A percentile compares a stretch with the other conserved stretches of the same genome.
phyloP scores from a whole-genome alignment of 495 filamentous ascomycete genomes.

The Trichocladium uniseriatum region DNA sequence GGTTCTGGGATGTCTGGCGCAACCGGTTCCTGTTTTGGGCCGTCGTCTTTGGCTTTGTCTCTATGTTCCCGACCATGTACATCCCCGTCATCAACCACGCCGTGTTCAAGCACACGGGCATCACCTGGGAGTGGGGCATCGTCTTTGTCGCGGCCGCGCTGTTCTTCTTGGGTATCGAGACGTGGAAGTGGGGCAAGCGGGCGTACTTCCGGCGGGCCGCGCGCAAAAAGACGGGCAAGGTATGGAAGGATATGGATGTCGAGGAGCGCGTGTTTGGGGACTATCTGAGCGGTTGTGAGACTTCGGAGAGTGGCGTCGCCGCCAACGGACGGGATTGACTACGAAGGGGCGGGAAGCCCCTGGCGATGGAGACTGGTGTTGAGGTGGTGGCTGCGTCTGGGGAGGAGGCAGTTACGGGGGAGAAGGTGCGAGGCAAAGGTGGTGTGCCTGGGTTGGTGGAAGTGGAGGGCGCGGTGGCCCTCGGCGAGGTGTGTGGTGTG shows the following conservation, averaged over 20 bases:
- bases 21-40: slow-evolving; percentile 72
- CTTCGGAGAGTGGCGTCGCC: not conserved
- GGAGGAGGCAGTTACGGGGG: not conserved
- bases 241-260: slow-evolving; percentile 33
- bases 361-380: slow-evolving; percentile 6
- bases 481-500: too few species aligned
- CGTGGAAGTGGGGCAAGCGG: slow-evolving; percentile 58
- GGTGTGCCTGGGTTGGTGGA: not conserved
- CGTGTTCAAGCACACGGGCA: slow-evolving; percentile 66
- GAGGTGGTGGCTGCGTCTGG: not conserved
- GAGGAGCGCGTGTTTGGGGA: slow-evolving; percentile 34
- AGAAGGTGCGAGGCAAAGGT: not conserved
- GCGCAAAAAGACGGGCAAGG: slow-evolving; percentile 12
- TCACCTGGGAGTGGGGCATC: slow-evolving; percentile 65
- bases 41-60: slow-evolving; percentile 55
- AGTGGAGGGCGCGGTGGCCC: too few species aligned
- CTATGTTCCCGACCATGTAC: slow-evolving; percentile 63
- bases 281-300: slow-evolving; percentile 19
- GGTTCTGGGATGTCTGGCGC: slow-evolving; percentile 55
- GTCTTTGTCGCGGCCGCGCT: slow-evolving; percentile 48
- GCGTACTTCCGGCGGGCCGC: slow-evolving; percentile 16
- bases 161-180: slow-evolving; percentile 53
- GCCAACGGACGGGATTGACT: slow-evolving; percentile 30
- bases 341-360: slow-evolving; percentile 35
- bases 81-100: slow-evolving; percentile 57